Evolutionary conservation across 1,284 basidiomycete genomes (phyloP), one percentile per base, ranked within the genome.

Genomic region (Ustilago cynodontis): DNA sequence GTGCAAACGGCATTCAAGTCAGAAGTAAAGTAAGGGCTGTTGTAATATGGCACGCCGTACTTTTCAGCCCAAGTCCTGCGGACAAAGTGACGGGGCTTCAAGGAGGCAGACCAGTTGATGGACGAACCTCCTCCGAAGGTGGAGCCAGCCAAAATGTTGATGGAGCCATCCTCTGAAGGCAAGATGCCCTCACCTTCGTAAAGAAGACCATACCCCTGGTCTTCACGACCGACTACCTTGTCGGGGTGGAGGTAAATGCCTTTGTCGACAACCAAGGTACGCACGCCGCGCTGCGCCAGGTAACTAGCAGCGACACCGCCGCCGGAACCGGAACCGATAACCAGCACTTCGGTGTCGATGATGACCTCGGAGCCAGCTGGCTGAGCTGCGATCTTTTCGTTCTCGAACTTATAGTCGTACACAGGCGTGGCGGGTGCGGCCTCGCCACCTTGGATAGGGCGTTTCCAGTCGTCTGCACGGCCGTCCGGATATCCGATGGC

Each of bases 31-130:
- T 67, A 77, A 16, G 80, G 74, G 52, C 83, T 83, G 45, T 82
- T 71, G 77, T 85, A 87, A 75, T 87, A 86, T 1, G 84, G 82
- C 33, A 87, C 70, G 20, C 86, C 85, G 62, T 79, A 79, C 68
- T 83, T 78, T 53, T 82, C 82, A 6, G 87, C 82, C 88, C 87
- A 88, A 5, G 86, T 82, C 45, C 85, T 76, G 54, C 88, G 84
- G 8, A 87, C 75, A 65, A 83, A 86, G 65, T 84, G 79, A n/a
- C 86, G 86, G 14, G 87, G 86, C 67, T 83, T 82, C 55, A 87
- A 83, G 22, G 86, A 86, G 2, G 87, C 88, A 0, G 86, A 87
- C 88, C 88, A 89, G 77, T 89, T 89, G 81, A 89, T 85, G 22
- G 86, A 83, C 0, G 86, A 87, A 14, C 88, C 88, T 5, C 88